Evolutionary conservation across 2,329 filamentous ascomycete species (phyloP).

Genomic region (Aspergillus caelatus): DNA sequence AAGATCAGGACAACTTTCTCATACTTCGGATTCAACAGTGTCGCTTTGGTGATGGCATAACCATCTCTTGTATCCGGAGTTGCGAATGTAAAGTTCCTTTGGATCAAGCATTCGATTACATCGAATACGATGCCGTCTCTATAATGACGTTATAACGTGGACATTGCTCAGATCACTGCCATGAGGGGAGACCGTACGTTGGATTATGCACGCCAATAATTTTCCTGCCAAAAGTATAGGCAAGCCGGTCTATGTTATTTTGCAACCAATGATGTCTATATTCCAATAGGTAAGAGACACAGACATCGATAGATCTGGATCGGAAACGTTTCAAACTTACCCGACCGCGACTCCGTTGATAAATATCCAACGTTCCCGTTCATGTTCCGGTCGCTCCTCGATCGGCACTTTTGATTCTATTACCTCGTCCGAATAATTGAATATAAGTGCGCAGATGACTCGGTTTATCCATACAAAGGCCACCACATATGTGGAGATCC

Average conservation of each 20-base stretch:
- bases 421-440: slow-evolving; percentile 55
- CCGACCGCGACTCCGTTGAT: slow-evolving; percentile 67
- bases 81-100: slow-evolving; percentile 73
- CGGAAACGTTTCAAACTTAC: slow-evolving; percentile 43
- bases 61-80: slow-evolving; percentile 64
- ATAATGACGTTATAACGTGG: too few species aligned
- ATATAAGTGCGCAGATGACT: slow-evolving; percentile 31
- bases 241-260: slow-evolving; percentile 70
- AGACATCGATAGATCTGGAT: background rate
- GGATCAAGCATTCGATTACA: slow-evolving; percentile 74
- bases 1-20: slow-evolving; percentile 73
- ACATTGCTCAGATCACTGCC: background rate
- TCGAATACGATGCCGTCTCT: slow-evolving; percentile 71
- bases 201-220: slow-evolving; percentile 75
- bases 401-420: slow-evolving; percentile 34
- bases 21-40: slow-evolving; percentile 63
- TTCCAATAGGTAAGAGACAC: slow-evolving; percentile 12
- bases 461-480: slow-evolving; percentile 32
- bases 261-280: slow-evolving; percentile 64
- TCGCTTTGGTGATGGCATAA: slow-evolving; percentile 66
- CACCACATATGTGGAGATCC: slow-evolving; percentile 32
- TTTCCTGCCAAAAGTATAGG: slow-evolving; percentile 71
- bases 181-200: slow-evolving; percentile 51
- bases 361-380: slow-evolving; percentile 76
- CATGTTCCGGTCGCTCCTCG: slow-evolving; percentile 40